Conservation (phyloP, 768 basidiomycete genomes). For the Rhodotorula diobovata region DNA sequence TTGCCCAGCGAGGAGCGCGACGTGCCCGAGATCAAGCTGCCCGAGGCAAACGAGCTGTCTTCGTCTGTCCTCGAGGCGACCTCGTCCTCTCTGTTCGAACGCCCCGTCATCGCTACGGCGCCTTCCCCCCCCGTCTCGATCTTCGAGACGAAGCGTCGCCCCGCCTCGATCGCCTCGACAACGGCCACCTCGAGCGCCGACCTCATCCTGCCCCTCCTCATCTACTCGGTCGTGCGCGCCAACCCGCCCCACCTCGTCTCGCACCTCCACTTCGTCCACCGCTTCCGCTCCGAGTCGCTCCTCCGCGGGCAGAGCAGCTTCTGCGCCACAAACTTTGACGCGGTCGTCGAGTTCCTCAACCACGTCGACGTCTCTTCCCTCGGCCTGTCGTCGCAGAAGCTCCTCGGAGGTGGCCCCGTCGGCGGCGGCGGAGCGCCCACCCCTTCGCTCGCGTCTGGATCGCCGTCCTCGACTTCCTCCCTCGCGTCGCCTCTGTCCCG, state of each 20-base stretch:
- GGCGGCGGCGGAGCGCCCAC: neutral
- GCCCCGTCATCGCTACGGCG: neutral
- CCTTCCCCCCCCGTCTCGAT: conserved; percentile 22
- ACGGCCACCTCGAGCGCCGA: conserved; percentile 63
- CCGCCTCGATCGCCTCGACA: conserved; percentile 6
- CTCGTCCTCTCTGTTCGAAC: conserved; percentile 11
- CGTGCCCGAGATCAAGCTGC: conserved; percentile 38
- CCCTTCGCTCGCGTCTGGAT: neutral
- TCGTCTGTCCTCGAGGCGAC: conserved; percentile 30
- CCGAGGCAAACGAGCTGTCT: conserved; percentile 14
- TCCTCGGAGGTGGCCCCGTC: conserved; percentile 24
- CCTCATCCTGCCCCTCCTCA: conserved; percentile 84
- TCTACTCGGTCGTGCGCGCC: conserved; percentile 85
- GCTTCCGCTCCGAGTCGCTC: conserved; percentile 57
- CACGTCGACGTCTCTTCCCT: conserved; percentile 79
- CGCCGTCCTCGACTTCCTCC: neutral
- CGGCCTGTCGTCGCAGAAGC: conserved; percentile 52
- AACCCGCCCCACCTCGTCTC: conserved; percentile 78
- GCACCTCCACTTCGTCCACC: conserved; percentile 56
- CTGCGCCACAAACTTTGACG: conserved; percentile 88
- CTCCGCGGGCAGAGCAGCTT: conserved; percentile 79
- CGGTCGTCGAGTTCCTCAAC: conserved; percentile 91
- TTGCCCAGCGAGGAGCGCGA: neutral
- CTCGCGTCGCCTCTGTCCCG: neutral
- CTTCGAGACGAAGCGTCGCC: conserved; percentile 22